phyloP scores from a whole-genome alignment of 495 filamentous ascomycete genomes.

The Xylaria castorea region DNA sequence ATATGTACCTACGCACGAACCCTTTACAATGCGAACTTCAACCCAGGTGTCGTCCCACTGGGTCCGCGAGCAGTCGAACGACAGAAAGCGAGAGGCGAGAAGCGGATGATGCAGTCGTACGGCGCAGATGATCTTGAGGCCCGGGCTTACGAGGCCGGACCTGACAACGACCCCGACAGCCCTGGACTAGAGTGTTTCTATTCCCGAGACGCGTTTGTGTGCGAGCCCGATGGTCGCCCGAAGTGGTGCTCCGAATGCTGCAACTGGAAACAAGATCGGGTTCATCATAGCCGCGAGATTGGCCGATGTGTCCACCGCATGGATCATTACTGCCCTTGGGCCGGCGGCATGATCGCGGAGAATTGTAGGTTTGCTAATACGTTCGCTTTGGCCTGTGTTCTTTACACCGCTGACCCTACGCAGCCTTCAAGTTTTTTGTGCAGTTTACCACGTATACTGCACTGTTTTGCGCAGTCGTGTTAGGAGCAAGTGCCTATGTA shows the following conservation, averaged over 20 bases:
- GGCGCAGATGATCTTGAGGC: conserved; percentile 50
- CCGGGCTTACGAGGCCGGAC: conserved; percentile 41
- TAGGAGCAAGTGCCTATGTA: conserved; percentile 56
- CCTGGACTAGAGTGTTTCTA: conserved; percentile 68
- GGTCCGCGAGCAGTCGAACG: conserved; percentile 52
- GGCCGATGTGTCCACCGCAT: conserved; percentile 83
- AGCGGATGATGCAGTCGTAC: conserved; percentile 34
- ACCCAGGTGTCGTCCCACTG: conserved; percentile 74
- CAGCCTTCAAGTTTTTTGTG: conserved; percentile 85
- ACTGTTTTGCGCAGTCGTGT: conserved; percentile 68
- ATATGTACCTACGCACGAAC: conserved; percentile 73
- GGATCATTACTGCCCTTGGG: conserved; percentile 97
- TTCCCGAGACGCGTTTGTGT: conserved; percentile 80
- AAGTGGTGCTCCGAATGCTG: conserved; percentile 80
- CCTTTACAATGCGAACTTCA: conserved; percentile 64
- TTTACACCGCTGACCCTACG: conserved; percentile 20
- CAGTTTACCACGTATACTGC: conserved; percentile 79
- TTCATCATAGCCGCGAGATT: conserved; percentile 84
- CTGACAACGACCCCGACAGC: conserved; percentile 50
- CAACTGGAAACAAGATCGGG: conserved; percentile 83
- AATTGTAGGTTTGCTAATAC: conserved; percentile 51
- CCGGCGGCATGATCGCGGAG: conserved; percentile 87
- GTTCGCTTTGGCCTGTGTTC: background rate
- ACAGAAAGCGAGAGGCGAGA: conserved; percentile 32
- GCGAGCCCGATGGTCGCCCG: conserved; percentile 78